phyloP scores from a whole-genome alignment of 768 basidiomycete species.

The Daedalea quercina region DNA sequence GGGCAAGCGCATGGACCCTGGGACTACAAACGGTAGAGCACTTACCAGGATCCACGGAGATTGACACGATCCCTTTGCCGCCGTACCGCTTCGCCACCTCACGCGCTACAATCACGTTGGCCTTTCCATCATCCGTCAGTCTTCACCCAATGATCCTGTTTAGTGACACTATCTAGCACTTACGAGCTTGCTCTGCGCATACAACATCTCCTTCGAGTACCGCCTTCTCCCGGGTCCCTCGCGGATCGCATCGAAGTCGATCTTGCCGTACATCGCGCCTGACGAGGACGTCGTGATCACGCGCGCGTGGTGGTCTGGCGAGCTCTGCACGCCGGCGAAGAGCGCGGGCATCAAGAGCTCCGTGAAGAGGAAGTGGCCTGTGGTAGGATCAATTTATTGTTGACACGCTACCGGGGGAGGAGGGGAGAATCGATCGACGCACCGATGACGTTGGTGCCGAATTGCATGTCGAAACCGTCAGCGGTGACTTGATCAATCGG shows the following conservation, averaged over 20 bases:
- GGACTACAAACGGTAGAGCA: background rate
- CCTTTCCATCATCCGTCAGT: constrained; percentile 25
- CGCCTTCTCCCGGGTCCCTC: constrained; percentile 21
- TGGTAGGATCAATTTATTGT: background rate
- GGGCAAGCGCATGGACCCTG: too few relatives aligned
- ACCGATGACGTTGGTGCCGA: constrained; percentile 54
- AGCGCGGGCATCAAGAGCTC: constrained; percentile 43
- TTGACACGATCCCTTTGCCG: constrained; percentile 36
- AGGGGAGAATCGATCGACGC: background rate
- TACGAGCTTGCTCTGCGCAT: constrained; percentile 41
- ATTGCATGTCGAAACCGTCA: constrained; percentile 48
- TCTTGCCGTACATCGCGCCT: constrained; percentile 23
- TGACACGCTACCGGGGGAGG: too few relatives aligned
- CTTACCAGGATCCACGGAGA: constrained; percentile 40
- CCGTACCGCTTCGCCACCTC: constrained; percentile 43
- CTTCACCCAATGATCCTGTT: background rate
- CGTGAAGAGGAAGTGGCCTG: constrained; percentile 24
- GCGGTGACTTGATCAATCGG: constrained; percentile 33
- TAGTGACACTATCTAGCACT: constrained; percentile 5
- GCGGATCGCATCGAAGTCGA: constrained; percentile 34
- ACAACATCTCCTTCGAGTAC: constrained; percentile 11
- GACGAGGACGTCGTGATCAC: constrained; percentile 42
- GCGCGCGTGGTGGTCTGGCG: constrained; percentile 37
- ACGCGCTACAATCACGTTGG: constrained; percentile 36
- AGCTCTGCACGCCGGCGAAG: constrained; percentile 30